phyloP scores from a whole-genome alignment of 108 stramenopile species.

The Stephanodiscus triporus region DNA sequence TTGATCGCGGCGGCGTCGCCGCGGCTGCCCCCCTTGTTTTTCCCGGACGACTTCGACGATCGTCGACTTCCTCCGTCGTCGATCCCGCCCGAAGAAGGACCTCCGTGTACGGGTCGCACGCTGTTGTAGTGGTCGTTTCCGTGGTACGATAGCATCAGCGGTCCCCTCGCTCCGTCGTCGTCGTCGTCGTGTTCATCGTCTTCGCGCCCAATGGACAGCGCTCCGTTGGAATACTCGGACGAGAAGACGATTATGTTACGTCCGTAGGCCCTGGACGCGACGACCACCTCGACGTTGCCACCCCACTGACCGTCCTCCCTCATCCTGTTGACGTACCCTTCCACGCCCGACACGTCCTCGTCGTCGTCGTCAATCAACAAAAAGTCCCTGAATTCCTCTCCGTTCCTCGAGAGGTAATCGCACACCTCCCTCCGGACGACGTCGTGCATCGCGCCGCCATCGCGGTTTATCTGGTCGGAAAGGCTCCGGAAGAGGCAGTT shows the following conservation, averaged over 20 bases:
- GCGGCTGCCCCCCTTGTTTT: not conserved
- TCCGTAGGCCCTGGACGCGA: conserved; percentile 70
- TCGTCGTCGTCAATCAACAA: conserved; percentile 77
- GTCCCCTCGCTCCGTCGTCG: conserved; percentile 23
- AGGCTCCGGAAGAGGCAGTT: conserved; percentile 89
- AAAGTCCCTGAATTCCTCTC: conserved; percentile 72
- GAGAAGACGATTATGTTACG: conserved; percentile 77
- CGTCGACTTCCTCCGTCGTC: not conserved
- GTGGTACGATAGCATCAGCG: conserved; percentile 77
- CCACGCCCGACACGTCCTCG: conserved; percentile 75
- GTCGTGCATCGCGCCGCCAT: conserved; percentile 58
- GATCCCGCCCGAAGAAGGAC: not conserved
- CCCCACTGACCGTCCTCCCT: conserved; percentile 79
- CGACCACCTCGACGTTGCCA: conserved; percentile 84
- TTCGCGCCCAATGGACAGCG: conserved; percentile 67
- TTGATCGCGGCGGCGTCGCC: not conserved
- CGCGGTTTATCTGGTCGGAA: conserved; percentile 73
- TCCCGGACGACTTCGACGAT: conserved; percentile 1
- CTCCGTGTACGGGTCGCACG: conserved; percentile 44
- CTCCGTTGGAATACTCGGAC: conserved; percentile 46
- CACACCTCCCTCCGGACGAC: conserved; percentile 69
- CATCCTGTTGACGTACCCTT: conserved; percentile 70
- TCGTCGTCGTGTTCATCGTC: conserved; percentile 14
- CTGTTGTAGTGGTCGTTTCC: conserved; percentile 89
- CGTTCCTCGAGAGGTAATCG: conserved; percentile 62